Evolutionary conservation across 306 rosid genomes (phyloP).

Genomic region (Begonia fuchsioides): DNA sequence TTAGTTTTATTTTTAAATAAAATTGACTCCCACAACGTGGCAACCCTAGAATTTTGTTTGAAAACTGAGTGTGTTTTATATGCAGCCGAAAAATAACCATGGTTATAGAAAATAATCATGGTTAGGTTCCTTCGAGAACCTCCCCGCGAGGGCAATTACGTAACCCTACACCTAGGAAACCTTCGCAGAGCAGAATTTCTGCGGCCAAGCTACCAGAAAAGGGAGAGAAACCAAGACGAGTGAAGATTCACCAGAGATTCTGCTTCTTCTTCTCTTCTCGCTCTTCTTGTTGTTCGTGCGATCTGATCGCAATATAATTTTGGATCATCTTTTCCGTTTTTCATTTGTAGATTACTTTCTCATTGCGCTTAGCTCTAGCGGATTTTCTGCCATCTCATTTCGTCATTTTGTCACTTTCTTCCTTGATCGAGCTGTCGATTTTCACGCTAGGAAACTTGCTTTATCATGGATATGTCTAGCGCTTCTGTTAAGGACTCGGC

Average conservation of each 20-base stretch:
- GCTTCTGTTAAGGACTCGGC: constrained; percentile 13
- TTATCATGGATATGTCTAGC: constrained; percentile 29
- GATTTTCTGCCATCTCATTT: constrained; percentile 10
- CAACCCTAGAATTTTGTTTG: too few relatives aligned
- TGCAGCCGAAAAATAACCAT: too few relatives aligned
- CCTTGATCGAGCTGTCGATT: constrained; percentile 16
- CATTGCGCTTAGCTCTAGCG: background rate
- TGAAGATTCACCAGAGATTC: constrained; percentile 5
- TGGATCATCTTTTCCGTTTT: constrained; percentile 26
- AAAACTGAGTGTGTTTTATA: too few relatives aligned
- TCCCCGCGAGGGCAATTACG: constrained; percentile 3
- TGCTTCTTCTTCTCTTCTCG: constrained; percentile 18
- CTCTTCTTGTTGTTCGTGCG: constrained; percentile 23
- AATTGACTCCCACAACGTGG: too few relatives aligned
- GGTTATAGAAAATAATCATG: too few relatives aligned
- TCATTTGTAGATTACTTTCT: constrained; percentile 5
- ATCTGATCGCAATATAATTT: constrained; percentile 46
- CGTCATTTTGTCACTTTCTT: constrained; percentile 9
- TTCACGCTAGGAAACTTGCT: constrained; percentile 34
- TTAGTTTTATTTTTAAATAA: too few relatives aligned
- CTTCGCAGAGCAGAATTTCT: constrained; percentile 6
- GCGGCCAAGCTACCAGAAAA: constrained; percentile 15
- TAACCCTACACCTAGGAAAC: constrained; percentile 4
- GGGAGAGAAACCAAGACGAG: constrained; percentile 4
- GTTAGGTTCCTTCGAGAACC: too few relatives aligned